Evolutionary conservation across 352 stramenopile genomes (phyloP), one percentile per base, ranked within the genome.

Genomic region (Globisporangium orthogonon): DNA sequence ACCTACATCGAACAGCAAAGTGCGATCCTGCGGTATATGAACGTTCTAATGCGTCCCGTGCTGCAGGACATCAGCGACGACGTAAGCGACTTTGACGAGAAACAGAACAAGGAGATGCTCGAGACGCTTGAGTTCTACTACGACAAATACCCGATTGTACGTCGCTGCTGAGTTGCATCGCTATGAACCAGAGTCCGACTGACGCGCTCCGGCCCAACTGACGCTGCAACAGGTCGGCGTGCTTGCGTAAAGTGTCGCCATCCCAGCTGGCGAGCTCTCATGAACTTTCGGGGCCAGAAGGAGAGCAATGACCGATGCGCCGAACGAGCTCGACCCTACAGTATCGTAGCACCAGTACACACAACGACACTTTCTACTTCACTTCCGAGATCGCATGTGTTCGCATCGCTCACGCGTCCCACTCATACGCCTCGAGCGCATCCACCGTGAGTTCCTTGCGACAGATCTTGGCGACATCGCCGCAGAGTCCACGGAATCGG

Each of bases 81-180:
- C 51, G 52, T 76, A 18, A 76, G 71, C 54, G 80, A 88, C 64
- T 87, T 93, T 28, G 65, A 73, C 18, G 74, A 86, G 9, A 79
- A 81, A 40, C 72, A 89, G 52, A 56, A 58, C 31, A 66, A 80
- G 59, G 79, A 89, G 43, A 63, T 90, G 43, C 66, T 76, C 15
- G 74, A 87, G 55, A 93, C 76, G n/a, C 73, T 79, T 41, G 63
- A 67, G 48, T 93, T 91, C 52, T 93, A 93, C 69, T 78, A 84
- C 63, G 78, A 87, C 56, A 93, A 93, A 62, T 93, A 93, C 61
- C 83, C 83, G n/a, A 74, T 85, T 39, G 83, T 92, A 82, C 49
- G 76, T 76, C n/a, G 1, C 14, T 17, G 17, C 39, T 3, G 33
- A 51, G 50, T 57, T 51, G 17, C 39, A 13, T 10, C 35, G 35